Base-by-base conservation (phyloP, 1,139 yeast species). In the Chernovozyma aurita region DNA sequence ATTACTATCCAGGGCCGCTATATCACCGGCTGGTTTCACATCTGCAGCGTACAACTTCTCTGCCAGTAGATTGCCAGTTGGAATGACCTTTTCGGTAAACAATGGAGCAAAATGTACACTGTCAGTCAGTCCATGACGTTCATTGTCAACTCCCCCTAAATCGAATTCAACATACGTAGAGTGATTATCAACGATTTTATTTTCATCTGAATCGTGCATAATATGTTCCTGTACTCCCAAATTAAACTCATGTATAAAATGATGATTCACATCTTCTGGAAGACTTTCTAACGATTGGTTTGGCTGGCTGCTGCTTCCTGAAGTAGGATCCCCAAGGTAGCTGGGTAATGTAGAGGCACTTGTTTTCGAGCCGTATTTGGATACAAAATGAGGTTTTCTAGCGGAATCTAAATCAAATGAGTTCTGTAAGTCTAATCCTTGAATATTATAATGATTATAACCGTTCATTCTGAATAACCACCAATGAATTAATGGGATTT, bases 151-250 rank as follows among this genome's bases (percentile, higher is more conserved):
- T 6, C 12, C 32, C 28, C 61, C 52, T 29, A 64, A 46, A 44
- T 65, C 65, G 43, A 63, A 65, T 40, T 65, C 70, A 13, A 65
- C 61, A 38, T 52, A 63, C 34, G 57, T 50, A 26, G 38, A 38
- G 8, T 25, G 25, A 12, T 18, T 18, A 14, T 30, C 21, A 14
- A 20, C n/a, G n/a, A n/a, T n/a, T n/a, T n/a, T n/a, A n/a, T n/a
- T n/a, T n/a, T n/a, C n/a, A n/a, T n/a, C n/a, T n/a, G n/a, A n/a
- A n/a, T n/a, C n/a, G n/a, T n/a, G n/a, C n/a, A n/a, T n/a, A n/a
- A n/a, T n/a, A n/a, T n/a, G n/a, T n/a, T n/a, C n/a, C n/a, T n/a
- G n/a, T n/a, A n/a, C n/a, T n/a, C n/a, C n/a, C n/a, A n/a, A n/a
- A n/a, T n/a, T n/a, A n/a, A n/a, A n/a, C n/a, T n/a, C n/a, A n/a